Base-by-base conservation (phyloP, 176 grass and related monocot genomes). In the Cymbopogon citratus region DNA sequence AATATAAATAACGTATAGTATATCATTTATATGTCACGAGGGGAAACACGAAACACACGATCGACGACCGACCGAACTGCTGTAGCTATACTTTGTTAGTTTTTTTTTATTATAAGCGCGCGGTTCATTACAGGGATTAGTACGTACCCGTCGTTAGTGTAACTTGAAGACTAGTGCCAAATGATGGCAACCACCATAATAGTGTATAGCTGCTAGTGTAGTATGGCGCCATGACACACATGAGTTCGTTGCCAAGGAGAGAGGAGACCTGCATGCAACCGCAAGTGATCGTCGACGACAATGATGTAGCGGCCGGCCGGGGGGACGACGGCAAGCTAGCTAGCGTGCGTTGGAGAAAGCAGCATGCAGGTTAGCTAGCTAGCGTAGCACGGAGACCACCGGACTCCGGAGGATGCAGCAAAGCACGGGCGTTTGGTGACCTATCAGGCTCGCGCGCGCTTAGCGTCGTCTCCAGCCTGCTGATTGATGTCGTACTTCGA, bases 341-440 rank as follows among this genome's bases (percentile, higher is more conserved):
- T 85, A 86, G 74, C 88, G 88, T 86, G 88, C 46, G 39, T 39
- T 59, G 74, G 88, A 83, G 84, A 90, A 90, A 90, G 88, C 88
- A 77, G 48, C 48, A 43, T 71, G 54, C 46, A 73, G 74, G 79
- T 83, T 86, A 68, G 88, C 74, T 90, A 78, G 88, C 74, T 90
- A 78, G 88, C 88, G 79, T 90, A 83, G 88, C 88, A 59, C 88
- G 68, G 67, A 83, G 88, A 90, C 79, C 79, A 90, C 74, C 54
- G n/a, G n/a, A 33, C n/a, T 33, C 31, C 3, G 31, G 31, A 33
- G 16, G 7, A 6, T 51, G 48, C 5, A 13, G 45, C 14, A 5
- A 70, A 45, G 18, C 44, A 52, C 16, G 34, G 24, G 65, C 77
- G 88, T 86, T 86, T 69, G 88, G 88, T 90, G 66, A 4, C 23